Percentiles rank a stretch among this genome's conserved stretches.
Conservation (phyloP, 768 basidiomycete species). For the Hemileccinum rubropunctum region DNA sequence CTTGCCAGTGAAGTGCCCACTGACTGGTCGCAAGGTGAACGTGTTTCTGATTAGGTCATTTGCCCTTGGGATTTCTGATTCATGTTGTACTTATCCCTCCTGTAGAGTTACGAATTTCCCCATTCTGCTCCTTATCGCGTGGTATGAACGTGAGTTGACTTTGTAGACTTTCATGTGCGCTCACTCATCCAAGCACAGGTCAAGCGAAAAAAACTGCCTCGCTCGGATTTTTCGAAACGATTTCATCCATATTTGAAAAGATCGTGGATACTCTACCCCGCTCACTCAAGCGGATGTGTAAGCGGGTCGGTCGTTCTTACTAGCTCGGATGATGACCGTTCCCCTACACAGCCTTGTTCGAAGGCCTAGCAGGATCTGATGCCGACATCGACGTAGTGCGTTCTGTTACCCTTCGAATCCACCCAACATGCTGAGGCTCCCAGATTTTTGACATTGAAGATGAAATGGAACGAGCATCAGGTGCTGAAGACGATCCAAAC, state of each 20-base stretch:
- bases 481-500: conserved; percentile 8
- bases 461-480: conserved; percentile 31
- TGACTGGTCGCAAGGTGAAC: conserved; percentile 55
- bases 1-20: conserved; percentile 6
- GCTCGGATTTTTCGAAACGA: conserved; percentile 67
- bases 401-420: neutral
- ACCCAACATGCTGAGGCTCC: neutral
- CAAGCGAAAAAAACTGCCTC: conserved; percentile 71
- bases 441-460: conserved; percentile 83
- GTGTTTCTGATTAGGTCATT: conserved; percentile 80
- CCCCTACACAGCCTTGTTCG: conserved; percentile 62
- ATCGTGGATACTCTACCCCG: conserved; percentile 75
- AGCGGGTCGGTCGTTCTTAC: conserved; percentile 25
- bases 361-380: conserved; percentile 70
- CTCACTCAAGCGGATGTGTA: conserved; percentile 70
- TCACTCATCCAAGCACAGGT: conserved; percentile 16
- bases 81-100: neutral
- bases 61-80: neutral
- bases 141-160: conserved; percentile 64
- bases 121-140: conserved; percentile 71
- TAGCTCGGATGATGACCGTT: neutral
- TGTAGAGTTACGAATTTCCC: conserved; percentile 79
- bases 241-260: conserved; percentile 64
- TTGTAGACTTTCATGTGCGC: neutral
- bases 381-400: conserved; percentile 74